Evolutionary conservation across 1,139 yeast genomes (phyloP), one percentile per base, ranked within the genome.

Genomic region (Pichia sp.): DNA sequence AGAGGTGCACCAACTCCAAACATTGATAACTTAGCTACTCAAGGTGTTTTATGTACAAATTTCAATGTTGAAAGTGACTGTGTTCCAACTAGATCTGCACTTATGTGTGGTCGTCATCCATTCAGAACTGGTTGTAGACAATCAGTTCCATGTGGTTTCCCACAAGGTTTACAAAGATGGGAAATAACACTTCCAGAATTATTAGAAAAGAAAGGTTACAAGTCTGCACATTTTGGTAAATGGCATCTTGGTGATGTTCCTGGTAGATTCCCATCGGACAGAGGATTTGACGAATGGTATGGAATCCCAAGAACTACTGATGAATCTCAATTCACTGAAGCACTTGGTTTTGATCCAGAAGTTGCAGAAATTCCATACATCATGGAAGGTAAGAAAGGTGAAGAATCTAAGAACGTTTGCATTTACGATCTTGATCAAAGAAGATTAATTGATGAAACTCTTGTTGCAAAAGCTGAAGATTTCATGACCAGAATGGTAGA

Each of bases 1-100:
- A 38, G 41, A 27, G 41, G 41, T 24, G 41, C 41, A 28, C 41
- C 41, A 24, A 38, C 41, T 28, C 41, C 41, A 21, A 38, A 38
- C 20, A 39, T 39, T 18, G 35, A 39, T 30, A 17, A 31, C 7
- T 22, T 39, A 11, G 42, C 35, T 9, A 39, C 24, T n/a, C 28
- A 39, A 19, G 42, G 35, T 28, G 42, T 39, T 17, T 30, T 39
- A 33, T 39, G 35, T n/a, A 39, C 42, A 19, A 31, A 39, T 20
- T 39, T 39, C 17, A 31, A 31, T 39, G 42, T 39, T 39, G 42
- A 39, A 39, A 39, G 42, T 30, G 42, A 39, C 20, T 31, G 35
- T 30, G 35, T 39, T 20, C 42, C 35, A 19, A 39, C 42, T 11
- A 39, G 42, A 20, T 31, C 35, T 3, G 35, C 35, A 10, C 20